phyloP scores from a whole-genome alignment of 495 filamentous ascomycete species.

The Parachaetomium inaequale region DNA sequence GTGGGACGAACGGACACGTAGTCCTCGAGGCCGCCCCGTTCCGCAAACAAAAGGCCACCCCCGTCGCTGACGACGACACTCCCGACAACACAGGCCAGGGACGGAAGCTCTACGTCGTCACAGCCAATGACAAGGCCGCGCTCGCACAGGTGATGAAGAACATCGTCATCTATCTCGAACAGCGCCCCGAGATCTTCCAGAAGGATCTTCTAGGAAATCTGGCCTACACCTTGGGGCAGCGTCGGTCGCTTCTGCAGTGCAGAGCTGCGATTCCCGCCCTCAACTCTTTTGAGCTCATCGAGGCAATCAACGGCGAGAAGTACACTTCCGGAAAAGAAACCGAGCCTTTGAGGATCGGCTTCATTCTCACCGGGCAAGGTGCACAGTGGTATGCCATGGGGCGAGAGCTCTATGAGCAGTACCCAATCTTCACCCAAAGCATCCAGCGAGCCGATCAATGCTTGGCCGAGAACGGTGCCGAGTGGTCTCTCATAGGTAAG shows the following conservation, averaged over 20 bases:
- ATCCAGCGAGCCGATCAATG: conserved; percentile 31
- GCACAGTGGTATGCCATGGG: conserved; percentile 56
- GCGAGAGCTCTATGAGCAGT: conserved; percentile 43
- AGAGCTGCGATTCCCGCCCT: conserved; percentile 41
- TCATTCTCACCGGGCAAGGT: conserved; percentile 46
- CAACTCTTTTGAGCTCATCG: conserved; percentile 45
- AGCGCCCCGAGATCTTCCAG: conserved; percentile 47
- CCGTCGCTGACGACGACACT: conserved; percentile 14
- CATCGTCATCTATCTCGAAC: conserved; percentile 45
- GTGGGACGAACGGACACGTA: conserved; percentile 55
- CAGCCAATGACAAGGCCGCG: conserved; percentile 46
- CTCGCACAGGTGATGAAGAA: conserved; percentile 43
- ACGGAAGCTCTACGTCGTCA: conserved; percentile 44
- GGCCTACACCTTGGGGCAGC: conserved; percentile 42
- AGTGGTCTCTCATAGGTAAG: conserved; percentile 31
- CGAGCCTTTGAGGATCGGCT: conserved; percentile 39
- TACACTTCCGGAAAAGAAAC: conserved; percentile 33
- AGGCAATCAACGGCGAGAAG: conserved; percentile 42
- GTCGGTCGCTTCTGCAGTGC: conserved; percentile 40
- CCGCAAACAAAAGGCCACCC: conserved; percentile 15
- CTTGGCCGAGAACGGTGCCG: conserved; percentile 8
- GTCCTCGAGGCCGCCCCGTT: conserved; percentile 46
- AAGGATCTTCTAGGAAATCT: conserved; percentile 39
- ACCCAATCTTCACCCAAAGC: conserved; percentile 35
- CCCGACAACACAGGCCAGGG: conserved; percentile 26